Evolutionary conservation across 1,139 yeast species (phyloP).

Genomic region (Diutina rugosa): DNA sequence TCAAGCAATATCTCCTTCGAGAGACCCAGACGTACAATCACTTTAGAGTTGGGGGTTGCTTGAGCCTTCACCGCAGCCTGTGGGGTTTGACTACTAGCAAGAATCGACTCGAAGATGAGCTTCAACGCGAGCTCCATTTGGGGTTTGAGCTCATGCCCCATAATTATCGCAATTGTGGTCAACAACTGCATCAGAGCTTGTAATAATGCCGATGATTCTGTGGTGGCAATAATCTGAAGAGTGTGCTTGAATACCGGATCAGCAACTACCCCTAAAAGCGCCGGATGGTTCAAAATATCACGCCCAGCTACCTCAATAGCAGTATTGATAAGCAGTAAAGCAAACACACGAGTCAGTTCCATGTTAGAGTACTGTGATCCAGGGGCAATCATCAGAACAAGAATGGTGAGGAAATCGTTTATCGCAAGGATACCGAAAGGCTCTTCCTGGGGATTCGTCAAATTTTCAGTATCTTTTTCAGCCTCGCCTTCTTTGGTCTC

Average conservation of each 20-base stretch:
- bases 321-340: slow-evolving; percentile 60
- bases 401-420: slow-evolving; percentile 56
- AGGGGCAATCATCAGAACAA: slow-evolving; percentile 78
- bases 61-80: slow-evolving; percentile 10
- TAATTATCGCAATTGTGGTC: slow-evolving; percentile 48
- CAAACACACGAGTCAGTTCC: slow-evolving; percentile 77
- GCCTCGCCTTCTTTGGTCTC: neutral
- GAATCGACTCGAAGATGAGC: slow-evolving; percentile 42
- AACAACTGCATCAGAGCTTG: slow-evolving; percentile 69
- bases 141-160: slow-evolving; percentile 45
- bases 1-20: slow-evolving; percentile 75
- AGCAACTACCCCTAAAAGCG: slow-evolving; percentile 54
- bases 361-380: slow-evolving; percentile 75
- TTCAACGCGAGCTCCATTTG: slow-evolving; percentile 58
- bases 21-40: slow-evolving; percentile 14
- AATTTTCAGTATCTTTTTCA: neutral
- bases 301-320: slow-evolving; percentile 77
- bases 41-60: slow-evolving; percentile 9
- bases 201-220: slow-evolving; percentile 55
- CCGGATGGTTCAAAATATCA: slow-evolving; percentile 51
- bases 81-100: slow-evolving; percentile 18
- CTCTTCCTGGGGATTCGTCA: slow-evolving; percentile 6
- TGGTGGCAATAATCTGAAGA: slow-evolving; percentile 62
- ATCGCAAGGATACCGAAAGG: slow-evolving; percentile 61
- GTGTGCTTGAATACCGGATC: slow-evolving; percentile 77